Evolutionary conservation across 2,329 filamentous ascomycete genomes (phyloP), one percentile per base, ranked within the genome.

Genomic region (Pseudohalonectria lignicola): DNA sequence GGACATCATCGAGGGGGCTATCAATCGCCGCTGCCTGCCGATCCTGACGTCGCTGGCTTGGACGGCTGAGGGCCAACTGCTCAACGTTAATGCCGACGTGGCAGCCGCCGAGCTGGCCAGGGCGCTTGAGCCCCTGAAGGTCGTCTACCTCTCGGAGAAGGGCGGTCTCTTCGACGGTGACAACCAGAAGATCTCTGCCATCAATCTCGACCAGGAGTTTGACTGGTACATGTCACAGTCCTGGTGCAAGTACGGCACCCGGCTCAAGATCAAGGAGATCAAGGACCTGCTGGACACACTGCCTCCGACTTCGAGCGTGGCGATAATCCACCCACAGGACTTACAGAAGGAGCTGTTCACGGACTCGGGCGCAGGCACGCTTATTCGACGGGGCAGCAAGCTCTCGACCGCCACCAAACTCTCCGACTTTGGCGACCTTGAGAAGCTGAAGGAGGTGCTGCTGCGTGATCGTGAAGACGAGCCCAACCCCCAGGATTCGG

Each of bases 131-230:
- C 92, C 92, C 19, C 67, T 96, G 52, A 98, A 98, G 76, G 90
- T 96, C 44, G 88, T 98, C 43, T 98, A 95, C 59, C 72, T 96
- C n/a, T 93, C 87, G 5, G 92, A 98, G 66, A 96, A 96, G 72
- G 92, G 92, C 36, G 92, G 90, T 7, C 66, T 98, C 25, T 94
- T 94, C 63, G 86, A 96, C 56, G 88, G 87, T 42, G 85, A 94
- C 46, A 83, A 82, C 42, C 82, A 90, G 67, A 94, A 94, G 67
- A 96, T 96, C 54, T 94, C 90, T 5, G 85, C 83, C 42, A 96
- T 96, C 64, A 96, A 96, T 64, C 71, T 98, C 41, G 92, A 98
- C 55, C 88, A 94, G 62, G 92, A 98, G 64, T 96, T 85, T 53
- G 86, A 94, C 42, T 74, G 85, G 54, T 74, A 95, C 53, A 94